Evolutionary conservation across 208 protist genomes (phyloP).

Genomic region (Acanthamoeba lugdunensis): DNA sequence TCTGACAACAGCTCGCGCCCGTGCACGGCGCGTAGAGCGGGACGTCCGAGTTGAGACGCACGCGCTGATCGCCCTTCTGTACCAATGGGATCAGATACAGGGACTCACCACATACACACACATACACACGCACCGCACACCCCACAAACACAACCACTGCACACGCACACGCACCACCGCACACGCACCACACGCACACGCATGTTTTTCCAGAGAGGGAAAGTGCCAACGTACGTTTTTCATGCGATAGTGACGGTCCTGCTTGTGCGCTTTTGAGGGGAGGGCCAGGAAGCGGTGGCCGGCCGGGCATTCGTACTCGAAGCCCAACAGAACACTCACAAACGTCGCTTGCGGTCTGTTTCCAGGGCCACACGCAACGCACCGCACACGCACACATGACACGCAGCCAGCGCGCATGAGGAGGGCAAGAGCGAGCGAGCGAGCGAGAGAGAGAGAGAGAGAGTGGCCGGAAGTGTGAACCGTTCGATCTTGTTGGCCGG

Average conservation of each 20-base stretch:
- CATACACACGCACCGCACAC: no score
- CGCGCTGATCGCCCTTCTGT: slow-evolving; percentile 26
- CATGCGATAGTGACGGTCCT: slow-evolving; percentile 29
- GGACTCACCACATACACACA: no score
- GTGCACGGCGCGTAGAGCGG: neutral
- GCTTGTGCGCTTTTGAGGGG: slow-evolving; percentile 28
- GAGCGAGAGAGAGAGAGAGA: neutral
- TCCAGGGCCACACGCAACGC: neutral
- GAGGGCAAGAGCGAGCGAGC: no score
- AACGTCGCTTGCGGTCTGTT: slow-evolving; percentile 40
- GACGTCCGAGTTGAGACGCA: slow-evolving; percentile 23
- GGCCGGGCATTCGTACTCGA: slow-evolving; percentile 28
- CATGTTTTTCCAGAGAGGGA: neutral
- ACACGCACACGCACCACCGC: no score
- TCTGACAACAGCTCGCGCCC: neutral
- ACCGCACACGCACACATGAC: neutral
- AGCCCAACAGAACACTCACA: neutral
- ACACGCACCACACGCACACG: neutral
- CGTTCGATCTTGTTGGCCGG: neutral
- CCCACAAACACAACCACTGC: no score
- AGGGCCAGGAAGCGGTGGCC: slow-evolving; percentile 21
- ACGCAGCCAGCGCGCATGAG: no score
- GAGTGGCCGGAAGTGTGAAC: neutral
- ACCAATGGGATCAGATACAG: no score
- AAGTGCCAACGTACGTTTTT: neutral